These are phyloP conservation scores for Miscanthus lutarioriparius DNA, from an alignment of 176 grass and related monocot species.

Conservation along the genomic window DNA sequence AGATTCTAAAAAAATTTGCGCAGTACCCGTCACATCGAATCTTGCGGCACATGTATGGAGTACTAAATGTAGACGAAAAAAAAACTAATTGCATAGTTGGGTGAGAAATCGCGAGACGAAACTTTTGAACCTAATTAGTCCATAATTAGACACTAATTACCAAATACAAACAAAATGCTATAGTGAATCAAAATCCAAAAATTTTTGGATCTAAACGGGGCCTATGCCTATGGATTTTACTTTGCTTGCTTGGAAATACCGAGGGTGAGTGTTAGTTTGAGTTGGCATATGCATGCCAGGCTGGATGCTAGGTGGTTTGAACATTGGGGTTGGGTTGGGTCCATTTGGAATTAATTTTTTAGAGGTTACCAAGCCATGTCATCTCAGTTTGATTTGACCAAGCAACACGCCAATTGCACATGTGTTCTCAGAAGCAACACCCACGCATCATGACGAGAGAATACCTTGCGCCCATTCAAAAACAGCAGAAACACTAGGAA, in stretches of 20 bases:
- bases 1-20: too few species aligned
- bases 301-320: slow-evolving; percentile 38
- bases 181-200: too few species aligned
- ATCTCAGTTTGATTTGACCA: slow-evolving; percentile 51
- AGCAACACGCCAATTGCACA: slow-evolving; percentile 33
- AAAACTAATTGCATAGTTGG: too few species aligned
- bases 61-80: too few species aligned
- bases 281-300: slow-evolving; percentile 36
- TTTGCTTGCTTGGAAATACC: not conserved
- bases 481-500: not conserved
- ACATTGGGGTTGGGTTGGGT: slow-evolving; percentile 18
- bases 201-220: too few species aligned
- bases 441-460: not conserved
- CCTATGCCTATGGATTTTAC: not conserved
- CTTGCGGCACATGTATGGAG: too few species aligned
- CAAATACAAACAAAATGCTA: too few species aligned
- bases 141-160: too few species aligned
- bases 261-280: slow-evolving; percentile 1
- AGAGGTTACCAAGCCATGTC: slow-evolving; percentile 22
- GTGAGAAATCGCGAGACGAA: too few species aligned
- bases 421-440: slow-evolving; percentile 25
- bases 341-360: slow-evolving; percentile 15
- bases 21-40: too few species aligned
- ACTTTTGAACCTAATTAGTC: too few species aligned
- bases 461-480: slow-evolving; percentile 23